A percentile compares a stretch with the other conserved stretches of the same genome.
Conservation (phyloP, 169 alveolate species). For the Cryptosporidium xiaoi region DNA sequence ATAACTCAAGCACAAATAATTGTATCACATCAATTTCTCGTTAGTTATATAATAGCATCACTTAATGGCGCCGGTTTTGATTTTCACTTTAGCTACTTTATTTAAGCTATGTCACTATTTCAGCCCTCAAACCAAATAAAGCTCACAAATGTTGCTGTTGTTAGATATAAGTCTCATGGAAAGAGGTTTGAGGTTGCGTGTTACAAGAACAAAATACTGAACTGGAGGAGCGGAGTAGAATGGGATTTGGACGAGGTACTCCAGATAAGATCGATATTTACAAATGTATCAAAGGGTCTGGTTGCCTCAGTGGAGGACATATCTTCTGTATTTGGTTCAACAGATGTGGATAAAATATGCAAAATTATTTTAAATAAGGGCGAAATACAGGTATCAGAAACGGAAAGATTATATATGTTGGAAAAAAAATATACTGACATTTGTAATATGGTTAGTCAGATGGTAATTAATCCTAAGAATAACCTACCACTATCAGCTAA, state of each 20-base stretch:
- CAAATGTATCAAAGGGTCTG: slow-evolving; percentile 95
- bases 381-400: slow-evolving; percentile 88
- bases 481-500: slow-evolving; percentile 88
- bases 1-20: too few species aligned
- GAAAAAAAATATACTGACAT: slow-evolving; percentile 85
- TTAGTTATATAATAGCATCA: not conserved
- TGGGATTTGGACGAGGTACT: slow-evolving; percentile 93
- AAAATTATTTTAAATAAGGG: slow-evolving; percentile 93
- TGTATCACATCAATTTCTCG: too few species aligned
- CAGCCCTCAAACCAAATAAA: slow-evolving; percentile 95
- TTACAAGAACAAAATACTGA: slow-evolving; percentile 93
- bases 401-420: slow-evolving; percentile 86
- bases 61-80: slow-evolving; percentile 15
- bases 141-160: slow-evolving; percentile 95
- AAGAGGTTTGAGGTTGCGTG: slow-evolving; percentile 96
- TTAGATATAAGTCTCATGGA: slow-evolving; percentile 89
- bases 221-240: slow-evolving; percentile 94
- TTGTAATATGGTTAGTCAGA: slow-evolving; percentile 82
- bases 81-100: not conserved
- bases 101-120: slow-evolving; percentile 78
- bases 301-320: slow-evolving; percentile 91
- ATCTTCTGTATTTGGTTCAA: slow-evolving; percentile 88
- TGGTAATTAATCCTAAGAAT: slow-evolving; percentile 87
- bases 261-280: slow-evolving; percentile 89
- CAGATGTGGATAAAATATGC: slow-evolving; percentile 86